phyloP scores from a whole-genome alignment of 2,329 filamentous ascomycete genomes.

The Pseudogymnoascus sp. region DNA sequence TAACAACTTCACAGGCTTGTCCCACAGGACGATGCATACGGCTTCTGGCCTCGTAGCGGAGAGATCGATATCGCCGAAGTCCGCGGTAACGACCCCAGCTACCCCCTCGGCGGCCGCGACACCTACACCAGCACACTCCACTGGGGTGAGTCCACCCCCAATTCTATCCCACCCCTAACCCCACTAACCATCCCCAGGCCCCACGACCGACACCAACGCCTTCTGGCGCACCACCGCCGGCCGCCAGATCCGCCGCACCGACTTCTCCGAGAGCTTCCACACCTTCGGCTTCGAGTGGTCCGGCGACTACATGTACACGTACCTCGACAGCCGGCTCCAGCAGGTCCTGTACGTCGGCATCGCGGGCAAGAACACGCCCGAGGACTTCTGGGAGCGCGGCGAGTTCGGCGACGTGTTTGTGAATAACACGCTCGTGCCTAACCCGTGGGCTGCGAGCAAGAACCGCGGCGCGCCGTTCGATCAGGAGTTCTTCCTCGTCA shows the following conservation, averaged over 20 bases:
- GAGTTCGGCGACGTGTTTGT: constrained; percentile 33
- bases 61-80: constrained; percentile 47
- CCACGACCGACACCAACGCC: constrained; percentile 19
- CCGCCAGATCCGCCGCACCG: constrained; percentile 29
- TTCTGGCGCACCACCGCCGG: constrained; percentile 27
- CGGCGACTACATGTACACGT: constrained; percentile 44
- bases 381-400: constrained; percentile 35
- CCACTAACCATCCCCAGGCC: constrained; percentile 29
- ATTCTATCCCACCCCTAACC: constrained; percentile 13
- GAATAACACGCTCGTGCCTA: constrained; percentile 34
- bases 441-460: constrained; percentile 35
- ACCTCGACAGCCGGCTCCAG: constrained; percentile 37
- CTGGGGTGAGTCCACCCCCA: constrained; percentile 33
- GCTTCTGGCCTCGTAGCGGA: constrained; percentile 42
- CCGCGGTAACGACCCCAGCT: constrained; percentile 37
- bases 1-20: constrained; percentile 35
- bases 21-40: constrained; percentile 40
- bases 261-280: constrained; percentile 37
- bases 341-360: constrained; percentile 34
- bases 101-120: constrained; percentile 35
- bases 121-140: constrained; percentile 37
- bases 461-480: constrained; percentile 41
- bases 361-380: constrained; percentile 18
- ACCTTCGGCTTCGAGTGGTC: constrained; percentile 47
- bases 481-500: constrained; percentile 41